Conservation (phyloP, 305 asterid genomes). For the Fraxinus angustifolia region DNA sequence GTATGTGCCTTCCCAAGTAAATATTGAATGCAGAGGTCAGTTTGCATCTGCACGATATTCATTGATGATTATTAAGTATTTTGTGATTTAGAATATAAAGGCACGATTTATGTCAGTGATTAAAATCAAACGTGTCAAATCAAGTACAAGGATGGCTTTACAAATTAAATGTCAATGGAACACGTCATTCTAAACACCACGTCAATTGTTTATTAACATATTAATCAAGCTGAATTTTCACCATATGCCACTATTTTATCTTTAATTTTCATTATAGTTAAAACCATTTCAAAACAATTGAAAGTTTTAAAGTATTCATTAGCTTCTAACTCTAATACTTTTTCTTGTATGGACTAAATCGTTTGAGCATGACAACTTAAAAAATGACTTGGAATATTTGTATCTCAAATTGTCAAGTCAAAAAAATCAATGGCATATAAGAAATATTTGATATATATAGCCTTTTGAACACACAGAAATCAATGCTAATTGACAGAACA, state of each 20-base stretch:
- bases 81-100: constrained; percentile 9
- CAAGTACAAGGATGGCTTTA: background rate
- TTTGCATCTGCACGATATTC: constrained; percentile 4
- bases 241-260: background rate
- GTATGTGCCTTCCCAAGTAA: background rate
- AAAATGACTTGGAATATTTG: background rate
- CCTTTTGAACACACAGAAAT: background rate
- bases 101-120: background rate
- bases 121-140: background rate
- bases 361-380: background rate
- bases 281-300: background rate
- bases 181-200: background rate
- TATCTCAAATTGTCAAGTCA: background rate
- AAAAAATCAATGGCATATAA: background rate
- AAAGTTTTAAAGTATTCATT: background rate
- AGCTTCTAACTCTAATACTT: constrained; percentile 3
- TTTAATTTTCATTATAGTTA: background rate
- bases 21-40: background rate
- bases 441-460: background rate
- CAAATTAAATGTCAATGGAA: background rate
- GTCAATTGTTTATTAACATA: background rate
- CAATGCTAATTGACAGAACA: background rate
- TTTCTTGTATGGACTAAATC: background rate
- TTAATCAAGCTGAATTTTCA: background rate
- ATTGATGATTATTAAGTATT: background rate